Base-by-base conservation (phyloP, 805 yeast species). In the Blastobotrys parvus region DNA sequence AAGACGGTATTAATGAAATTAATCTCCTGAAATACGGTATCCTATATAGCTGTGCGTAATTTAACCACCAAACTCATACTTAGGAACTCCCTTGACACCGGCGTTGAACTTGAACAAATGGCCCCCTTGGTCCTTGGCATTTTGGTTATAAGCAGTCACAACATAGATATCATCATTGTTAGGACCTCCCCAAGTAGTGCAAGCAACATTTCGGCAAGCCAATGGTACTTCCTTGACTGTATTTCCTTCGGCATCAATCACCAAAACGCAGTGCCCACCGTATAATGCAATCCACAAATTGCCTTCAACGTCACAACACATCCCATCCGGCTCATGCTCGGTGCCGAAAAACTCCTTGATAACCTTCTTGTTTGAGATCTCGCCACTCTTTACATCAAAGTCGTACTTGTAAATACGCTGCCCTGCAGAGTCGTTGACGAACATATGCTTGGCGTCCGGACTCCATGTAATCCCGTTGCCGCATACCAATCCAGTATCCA, bases 391-490 rank as follows among this genome's bases (percentile, higher is more conserved):
- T 10, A 50, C 44, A 51, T 70, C 68, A 47, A 60, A 69, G 49
- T 72, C 70, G 49, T 65, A 73, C 42, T 64, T 66, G 63, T 72
- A 77, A 27, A 78, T 67, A 6, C 60, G 67, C 45, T 61, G 67
- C 48, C 68, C 69, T 20, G 68, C 53, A 2, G 80, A 73, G 44
- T 77, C 77, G 3, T 82, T 77, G 63, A 77, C 67, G 48, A 67
- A 77, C 58, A 75, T 56, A 8, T 58, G 54, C 18, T 64, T 67
- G 4, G 61, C 61, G 38, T 60, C 63, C 8, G 60, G 60, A n/a
- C 58, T 52, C 77, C 80, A 80, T 36, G 74, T 77, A 39, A 79
- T 61, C 15, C 94, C 92, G 57, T 87, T 87, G 10, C 63, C 62
- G 46, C 64, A 61, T 13, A 60, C 59, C 8, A 62, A 46, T 3